Percentiles rank a stretch among this genome's conserved stretches.
Conservation (phyloP, 306 rosid genomes). For the Mimosa bimucronata region DNA sequence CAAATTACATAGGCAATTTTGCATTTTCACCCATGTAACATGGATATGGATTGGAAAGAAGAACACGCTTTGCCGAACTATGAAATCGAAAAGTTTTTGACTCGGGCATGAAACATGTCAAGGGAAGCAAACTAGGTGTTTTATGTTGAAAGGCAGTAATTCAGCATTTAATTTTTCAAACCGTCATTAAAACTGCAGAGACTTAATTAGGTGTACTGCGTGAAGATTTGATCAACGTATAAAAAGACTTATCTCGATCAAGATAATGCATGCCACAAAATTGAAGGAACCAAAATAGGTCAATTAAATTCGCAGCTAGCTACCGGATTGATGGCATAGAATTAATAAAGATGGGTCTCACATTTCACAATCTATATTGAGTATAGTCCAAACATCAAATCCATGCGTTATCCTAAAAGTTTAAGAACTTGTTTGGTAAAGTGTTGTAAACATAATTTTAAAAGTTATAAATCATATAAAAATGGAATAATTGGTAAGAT, state of each 20-base stretch:
- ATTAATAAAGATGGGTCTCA: neutral
- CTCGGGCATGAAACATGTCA: constrained; percentile 14
- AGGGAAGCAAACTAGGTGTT: neutral
- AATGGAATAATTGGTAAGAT: too few relatives aligned
- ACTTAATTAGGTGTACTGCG: neutral
- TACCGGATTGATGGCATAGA: neutral
- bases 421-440: too few relatives aligned
- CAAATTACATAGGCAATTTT: too few relatives aligned
- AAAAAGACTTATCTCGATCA: neutral
- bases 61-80: neutral
- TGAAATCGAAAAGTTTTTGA: neutral
- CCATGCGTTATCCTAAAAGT: too few relatives aligned
- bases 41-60: neutral
- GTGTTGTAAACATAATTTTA: too few relatives aligned
- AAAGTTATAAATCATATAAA: too few relatives aligned
- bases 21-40: too few relatives aligned
- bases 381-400: too few relatives aligned
- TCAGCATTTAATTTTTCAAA: neutral
- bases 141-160: neutral
- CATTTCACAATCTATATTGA: too few relatives aligned
- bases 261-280: neutral
- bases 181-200: neutral
- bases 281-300: neutral
- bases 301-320: neutral
- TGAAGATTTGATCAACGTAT: neutral